Base-by-base conservation (phyloP, 177 flowering plant species). In the Vitis hybrid region DNA sequence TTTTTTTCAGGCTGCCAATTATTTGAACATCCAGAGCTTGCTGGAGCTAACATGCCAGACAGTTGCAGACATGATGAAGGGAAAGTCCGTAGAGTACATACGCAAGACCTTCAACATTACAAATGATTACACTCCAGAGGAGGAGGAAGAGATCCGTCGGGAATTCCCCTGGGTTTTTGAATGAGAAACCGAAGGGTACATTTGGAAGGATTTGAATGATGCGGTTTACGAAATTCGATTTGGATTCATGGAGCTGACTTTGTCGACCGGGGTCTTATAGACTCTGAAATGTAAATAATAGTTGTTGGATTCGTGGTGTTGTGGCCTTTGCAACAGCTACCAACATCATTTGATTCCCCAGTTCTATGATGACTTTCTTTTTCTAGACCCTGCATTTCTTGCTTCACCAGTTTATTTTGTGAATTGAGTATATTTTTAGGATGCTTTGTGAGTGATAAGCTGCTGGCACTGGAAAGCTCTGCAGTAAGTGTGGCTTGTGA, bases 91-190 rank as follows among this genome's bases (percentile, higher is more conserved):
- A 0, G 87, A 84, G 62, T 84, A 82, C 71, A 77, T 86, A 19
- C 63, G 86, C 15, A 75, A 77, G 78, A 74, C 69, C 0, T 86
- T 84, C 61, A 72, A 74, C 73, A 82, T 86, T 63, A 71, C 68
- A 77, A 82, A 84, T 68, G 87, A 84, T 68, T 84, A 75, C 72
- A 81, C 83, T 2, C 77, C 83, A 0, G 86, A 84, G 75, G 89
- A 86, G 67, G 89, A 82, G 67, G 87, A 84, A 13, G 82, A 84
- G 60, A 78, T 82, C 18, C 78, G 83, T 11, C 62, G 82, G 65
- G 86, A 84, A 81, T 84, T 84, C 51, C 81, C 77, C 65, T 86
- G 90, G 90, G 83, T 82, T 0, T 82, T 80, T 67, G 80, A 80
- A 57, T 74, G 61, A 69, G 30, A 7, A 27, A 27, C 30, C 4